Percentiles rank a stretch among this genome's conserved stretches.
These are phyloP conservation scores for Acarospora socialis DNA, from an alignment of 2,329 filamentous ascomycete genomes.

Conservation along the genomic window DNA sequence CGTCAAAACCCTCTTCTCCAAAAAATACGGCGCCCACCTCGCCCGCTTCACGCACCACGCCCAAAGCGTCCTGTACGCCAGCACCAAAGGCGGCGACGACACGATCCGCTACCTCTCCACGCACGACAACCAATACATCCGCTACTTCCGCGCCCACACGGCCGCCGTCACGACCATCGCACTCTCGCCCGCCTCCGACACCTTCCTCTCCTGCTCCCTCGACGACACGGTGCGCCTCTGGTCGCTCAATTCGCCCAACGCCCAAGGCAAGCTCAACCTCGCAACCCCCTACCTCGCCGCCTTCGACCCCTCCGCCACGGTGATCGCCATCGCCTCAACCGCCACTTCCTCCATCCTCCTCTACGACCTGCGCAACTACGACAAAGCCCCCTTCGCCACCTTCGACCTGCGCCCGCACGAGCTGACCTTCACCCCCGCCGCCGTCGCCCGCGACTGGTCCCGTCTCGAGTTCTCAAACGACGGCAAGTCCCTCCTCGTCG, in stretches of 20 bases:
- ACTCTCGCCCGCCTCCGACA: slow-evolving; percentile 74
- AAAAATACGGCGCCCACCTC: slow-evolving; percentile 92
- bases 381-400: slow-evolving; percentile 74
- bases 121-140: slow-evolving; percentile 91
- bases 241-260: slow-evolving; percentile 70
- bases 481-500: slow-evolving; percentile 71
- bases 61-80: slow-evolving; percentile 86
- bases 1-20: slow-evolving; percentile 78
- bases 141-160: slow-evolving; percentile 89
- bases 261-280: slow-evolving; percentile 66
- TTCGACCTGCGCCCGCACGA: slow-evolving; percentile 53
- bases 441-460: slow-evolving; percentile 52
- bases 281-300: slow-evolving; percentile 69
- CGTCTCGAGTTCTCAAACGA: slow-evolving; percentile 94
- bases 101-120: slow-evolving; percentile 76
- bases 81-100: slow-evolving; percentile 86
- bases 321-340: slow-evolving; percentile 81
- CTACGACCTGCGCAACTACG: slow-evolving; percentile 87
- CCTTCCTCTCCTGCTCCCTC: slow-evolving; percentile 79
- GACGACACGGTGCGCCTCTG: slow-evolving; percentile 88
- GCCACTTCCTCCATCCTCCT: slow-evolving; percentile 66
- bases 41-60: slow-evolving; percentile 88
- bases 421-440: slow-evolving; percentile 35
- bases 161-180: slow-evolving; percentile 69
- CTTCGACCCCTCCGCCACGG: slow-evolving; percentile 81